Evolutionary conservation across 495 filamentous ascomycete genomes (phyloP), one percentile per base, ranked within the genome.

Genomic region (Neohortaea acidophila): DNA sequence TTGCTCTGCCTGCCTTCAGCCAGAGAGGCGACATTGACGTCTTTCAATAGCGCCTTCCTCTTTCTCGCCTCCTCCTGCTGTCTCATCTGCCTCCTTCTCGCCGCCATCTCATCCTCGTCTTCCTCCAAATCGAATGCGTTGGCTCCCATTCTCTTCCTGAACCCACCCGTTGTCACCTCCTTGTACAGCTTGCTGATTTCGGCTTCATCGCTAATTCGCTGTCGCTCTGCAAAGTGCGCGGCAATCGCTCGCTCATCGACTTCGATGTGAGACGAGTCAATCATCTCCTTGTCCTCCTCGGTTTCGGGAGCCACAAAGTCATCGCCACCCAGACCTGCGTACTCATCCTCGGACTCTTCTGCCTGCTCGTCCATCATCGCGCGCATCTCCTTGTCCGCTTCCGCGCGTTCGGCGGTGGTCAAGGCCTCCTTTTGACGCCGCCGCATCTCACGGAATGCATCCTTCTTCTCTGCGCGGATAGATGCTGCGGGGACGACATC

Each of bases 281-380:
- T 89, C 73, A 96, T 89, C 56, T 84, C 80, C 44, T 79, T 73
- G 39, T 81, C 64, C 43, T 78, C 70, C 26, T 71, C 70, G 33
- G 79, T 70, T 40, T 84, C 81, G 25, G 77, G 76, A 17, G 65
- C 72, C 34, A 75, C 79, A 26, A 84, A 83, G 43, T 97, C 91
- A 34, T 87, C 85, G 28, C 89, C 89, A 32, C 91, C 91, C 27
- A 96, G 65, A 2, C 91, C 91, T 22, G 86, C 89, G 54, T 94
- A 99, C 56, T 99, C 89, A 54, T 99, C 89, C 54, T 96, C 91
- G 0, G 91, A 96, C 63, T 99, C 89, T 49, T 89, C 83, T 26
- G 89, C 89, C 51, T 89, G 83, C 45, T 96, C 89, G 43, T 96
- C 71, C 13, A 99, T 64, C 64, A 93, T 83, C 11, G 77, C 76